Evolutionary conservation across 805 yeast genomes (phyloP).

Genomic region (Candida easanensis): DNA sequence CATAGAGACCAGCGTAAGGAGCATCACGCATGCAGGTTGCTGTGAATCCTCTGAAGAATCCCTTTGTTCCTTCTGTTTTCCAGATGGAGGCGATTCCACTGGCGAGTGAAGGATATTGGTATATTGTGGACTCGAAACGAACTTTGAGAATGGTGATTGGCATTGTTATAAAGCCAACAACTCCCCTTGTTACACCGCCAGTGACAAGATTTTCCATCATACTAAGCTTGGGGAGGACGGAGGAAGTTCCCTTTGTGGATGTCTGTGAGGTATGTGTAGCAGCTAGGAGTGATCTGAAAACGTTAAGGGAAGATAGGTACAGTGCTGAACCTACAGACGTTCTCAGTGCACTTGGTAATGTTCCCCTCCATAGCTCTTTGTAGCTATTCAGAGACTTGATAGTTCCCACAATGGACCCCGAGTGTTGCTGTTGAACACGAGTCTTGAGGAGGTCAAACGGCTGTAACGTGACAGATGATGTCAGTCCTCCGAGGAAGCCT

Average conservation of each 20-base stretch:
- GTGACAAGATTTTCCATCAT: constrained; percentile 66
- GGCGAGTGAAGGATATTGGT: constrained; percentile 59
- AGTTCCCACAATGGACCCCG: constrained; percentile 31
- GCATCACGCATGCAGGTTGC: constrained; percentile 91
- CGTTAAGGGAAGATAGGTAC: constrained; percentile 71
- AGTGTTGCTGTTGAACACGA: constrained; percentile 63
- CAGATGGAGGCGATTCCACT: constrained; percentile 62
- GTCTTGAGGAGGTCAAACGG: constrained; percentile 91
- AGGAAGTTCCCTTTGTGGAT: constrained; percentile 22
- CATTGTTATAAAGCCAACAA: constrained; percentile 88
- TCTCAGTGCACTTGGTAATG: constrained; percentile 83
- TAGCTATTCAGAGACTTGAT: constrained; percentile 39
- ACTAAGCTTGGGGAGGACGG: constrained; percentile 68
- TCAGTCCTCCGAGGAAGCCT: constrained; percentile 82
- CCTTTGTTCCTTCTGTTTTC: constrained; percentile 48
- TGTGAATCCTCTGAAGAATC: constrained; percentile 83
- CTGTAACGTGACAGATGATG: constrained; percentile 77
- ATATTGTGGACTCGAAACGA: constrained; percentile 79
- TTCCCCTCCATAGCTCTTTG: constrained; percentile 83
- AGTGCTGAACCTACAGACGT: constrained; percentile 90
- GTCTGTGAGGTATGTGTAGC: constrained; percentile 17
- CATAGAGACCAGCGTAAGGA: constrained; percentile 94
- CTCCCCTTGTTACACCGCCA: constrained; percentile 76
- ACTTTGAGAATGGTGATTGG: constrained; percentile 91
- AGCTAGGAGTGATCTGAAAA: constrained; percentile 52